A percentile compares a stretch with the other conserved stretches of the same genome.
Conservation (phyloP, 2,329 filamentous ascomycete genomes). For the Pseudogymnoascus sp. region DNA sequence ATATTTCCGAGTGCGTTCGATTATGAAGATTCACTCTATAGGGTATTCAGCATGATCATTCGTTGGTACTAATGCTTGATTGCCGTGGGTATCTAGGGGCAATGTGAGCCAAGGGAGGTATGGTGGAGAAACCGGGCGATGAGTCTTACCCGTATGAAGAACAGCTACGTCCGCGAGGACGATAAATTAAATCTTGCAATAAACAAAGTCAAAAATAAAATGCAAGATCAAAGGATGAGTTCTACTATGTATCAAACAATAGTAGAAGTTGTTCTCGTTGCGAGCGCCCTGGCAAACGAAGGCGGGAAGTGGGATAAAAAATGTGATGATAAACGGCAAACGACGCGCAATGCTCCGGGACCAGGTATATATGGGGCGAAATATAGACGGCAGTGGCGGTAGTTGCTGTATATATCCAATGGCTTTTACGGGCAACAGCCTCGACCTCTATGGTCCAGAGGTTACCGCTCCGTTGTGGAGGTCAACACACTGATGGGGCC, state of each 20-base stretch:
- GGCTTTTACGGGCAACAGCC: not conserved
- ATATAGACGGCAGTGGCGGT: slow-evolving; percentile 4
- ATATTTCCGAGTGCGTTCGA: slow-evolving; percentile 22
- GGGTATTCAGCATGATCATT: slow-evolving; percentile 24
- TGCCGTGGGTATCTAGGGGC: slow-evolving; percentile 8
- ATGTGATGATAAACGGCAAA: slow-evolving; percentile 3
- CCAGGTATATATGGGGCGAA: slow-evolving; percentile 2
- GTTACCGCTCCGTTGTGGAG: not conserved
- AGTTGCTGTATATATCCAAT: slow-evolving; percentile 1
- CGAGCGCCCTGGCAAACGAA: slow-evolving; percentile 11
- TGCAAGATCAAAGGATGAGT: slow-evolving; percentile 16
- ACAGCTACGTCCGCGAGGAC: slow-evolving; percentile 22
- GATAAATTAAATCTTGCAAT: slow-evolving; percentile 16
- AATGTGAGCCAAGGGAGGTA: slow-evolving; percentile 6
- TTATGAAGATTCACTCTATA: slow-evolving; percentile 16
- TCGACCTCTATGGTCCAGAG: not conserved
- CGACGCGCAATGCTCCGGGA: not conserved
- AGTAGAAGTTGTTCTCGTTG: not conserved
- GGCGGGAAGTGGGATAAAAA: not conserved
- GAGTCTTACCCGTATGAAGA: slow-evolving; percentile 13
- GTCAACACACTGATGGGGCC: not conserved
- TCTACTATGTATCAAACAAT: slow-evolving; percentile 23
- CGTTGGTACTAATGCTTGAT: slow-evolving; percentile 14
- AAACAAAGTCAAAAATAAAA: slow-evolving; percentile 18
- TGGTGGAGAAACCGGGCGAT: slow-evolving; percentile 14